Percentiles rank a stretch among this genome's conserved stretches.
Conservation (phyloP, 2,329 filamentous ascomycete species). For the Aureobasidium melanogenum region DNA sequence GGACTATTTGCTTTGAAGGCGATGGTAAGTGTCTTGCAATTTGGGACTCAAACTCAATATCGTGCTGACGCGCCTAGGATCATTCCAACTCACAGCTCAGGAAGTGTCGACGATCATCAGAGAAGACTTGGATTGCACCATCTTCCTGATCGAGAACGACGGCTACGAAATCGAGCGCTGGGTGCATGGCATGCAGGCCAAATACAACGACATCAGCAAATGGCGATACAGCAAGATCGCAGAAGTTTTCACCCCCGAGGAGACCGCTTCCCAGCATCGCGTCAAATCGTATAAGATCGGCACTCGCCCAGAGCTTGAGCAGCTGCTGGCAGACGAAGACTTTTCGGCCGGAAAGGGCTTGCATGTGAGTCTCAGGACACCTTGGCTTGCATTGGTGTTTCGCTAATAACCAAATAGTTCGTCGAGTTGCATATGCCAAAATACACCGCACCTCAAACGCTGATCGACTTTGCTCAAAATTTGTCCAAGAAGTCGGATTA, state of each 20-base stretch:
- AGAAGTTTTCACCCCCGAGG: slow-evolving; percentile 13
- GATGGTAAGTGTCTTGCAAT: slow-evolving; percentile 44
- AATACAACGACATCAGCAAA: slow-evolving; percentile 40
- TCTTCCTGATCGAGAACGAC: slow-evolving; percentile 81
- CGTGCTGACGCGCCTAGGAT: slow-evolving; percentile 32
- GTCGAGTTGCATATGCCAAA: slow-evolving; percentile 76
- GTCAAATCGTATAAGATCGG: slow-evolving; percentile 15
- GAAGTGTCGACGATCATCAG: slow-evolving; percentile 78
- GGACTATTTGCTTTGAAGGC: slow-evolving; percentile 3
- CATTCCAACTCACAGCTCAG: slow-evolving; percentile 75
- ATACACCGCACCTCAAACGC: slow-evolving; percentile 51
- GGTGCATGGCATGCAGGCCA: slow-evolving; percentile 58
- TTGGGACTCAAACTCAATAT: too few species aligned
- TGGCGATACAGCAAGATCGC: slow-evolving; percentile 15
- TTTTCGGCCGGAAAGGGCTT: slow-evolving; percentile 14
- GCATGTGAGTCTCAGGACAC: neutral
- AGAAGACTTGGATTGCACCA: slow-evolving; percentile 63
- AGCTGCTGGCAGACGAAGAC: slow-evolving; percentile 17
- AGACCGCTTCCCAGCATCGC: neutral
- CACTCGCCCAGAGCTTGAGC: slow-evolving; percentile 15
- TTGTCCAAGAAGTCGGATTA: neutral
- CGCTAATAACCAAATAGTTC: slow-evolving; percentile 45
- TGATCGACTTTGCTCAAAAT: slow-evolving; percentile 2
- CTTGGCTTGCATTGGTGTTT: neutral
- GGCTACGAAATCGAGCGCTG: slow-evolving; percentile 85